Conservation (phyloP, 352 stramenopile species). For the Globisporangium canariense region DNA sequence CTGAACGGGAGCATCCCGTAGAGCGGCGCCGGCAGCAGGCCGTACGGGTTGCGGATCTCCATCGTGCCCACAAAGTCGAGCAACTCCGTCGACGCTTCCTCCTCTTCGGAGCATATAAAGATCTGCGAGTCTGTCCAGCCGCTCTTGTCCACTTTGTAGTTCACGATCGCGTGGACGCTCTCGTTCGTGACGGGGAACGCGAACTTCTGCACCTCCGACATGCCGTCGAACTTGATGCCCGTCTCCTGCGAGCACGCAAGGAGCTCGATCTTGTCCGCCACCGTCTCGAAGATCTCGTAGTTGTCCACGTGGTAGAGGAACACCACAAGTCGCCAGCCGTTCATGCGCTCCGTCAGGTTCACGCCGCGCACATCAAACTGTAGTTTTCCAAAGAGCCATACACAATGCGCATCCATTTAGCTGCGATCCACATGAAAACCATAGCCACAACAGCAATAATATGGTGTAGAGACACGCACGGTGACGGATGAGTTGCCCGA, state of each 20-base stretch:
- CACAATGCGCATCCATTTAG: no score
- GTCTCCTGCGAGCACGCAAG: constrained; percentile 56
- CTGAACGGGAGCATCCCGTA: constrained; percentile 88
- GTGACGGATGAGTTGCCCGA: constrained; percentile 61
- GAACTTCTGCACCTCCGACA: constrained; percentile 59
- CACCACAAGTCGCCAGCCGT: constrained; percentile 69
- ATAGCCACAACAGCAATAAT: constrained; percentile 1
- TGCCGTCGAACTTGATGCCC: constrained; percentile 50
- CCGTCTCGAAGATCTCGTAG: constrained; percentile 53
- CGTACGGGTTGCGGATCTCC: constrained; percentile 82
- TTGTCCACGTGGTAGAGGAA: constrained; percentile 83
- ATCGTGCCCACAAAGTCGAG: constrained; percentile 65
- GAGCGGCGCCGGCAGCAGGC: constrained; percentile 69
- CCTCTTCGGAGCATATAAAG: constrained; percentile 68
- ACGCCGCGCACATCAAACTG: constrained; percentile 64
- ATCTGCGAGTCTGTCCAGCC: constrained; percentile 83
- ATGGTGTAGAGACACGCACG: constrained; percentile 21
- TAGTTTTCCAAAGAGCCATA: background rate
- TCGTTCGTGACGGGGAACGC: constrained; percentile 63
- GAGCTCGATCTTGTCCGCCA: constrained; percentile 71
- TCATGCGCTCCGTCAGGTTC: constrained; percentile 68
- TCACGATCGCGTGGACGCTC: constrained; percentile 41
- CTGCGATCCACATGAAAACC: background rate
- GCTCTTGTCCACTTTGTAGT: constrained; percentile 56
- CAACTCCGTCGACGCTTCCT: constrained; percentile 37